phyloP scores from a whole-genome alignment of 371 early-diverging fungal genomes.

The Funneliformis caledonium region DNA sequence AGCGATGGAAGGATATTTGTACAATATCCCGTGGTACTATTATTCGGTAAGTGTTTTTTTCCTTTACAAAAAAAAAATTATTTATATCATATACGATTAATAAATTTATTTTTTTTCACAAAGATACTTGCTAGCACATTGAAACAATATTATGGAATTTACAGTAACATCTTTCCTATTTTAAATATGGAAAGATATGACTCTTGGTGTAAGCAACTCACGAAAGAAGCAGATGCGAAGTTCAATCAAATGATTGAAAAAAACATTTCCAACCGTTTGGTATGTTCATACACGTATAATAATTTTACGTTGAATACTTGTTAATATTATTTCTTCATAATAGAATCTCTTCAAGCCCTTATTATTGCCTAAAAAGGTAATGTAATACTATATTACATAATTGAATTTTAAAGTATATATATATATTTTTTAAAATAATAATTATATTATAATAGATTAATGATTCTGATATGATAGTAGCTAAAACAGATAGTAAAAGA shows the following conservation, averaged over 20 bases:
- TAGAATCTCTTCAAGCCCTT: background rate
- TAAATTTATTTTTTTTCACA: background rate
- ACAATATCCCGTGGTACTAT: constrained; percentile 29
- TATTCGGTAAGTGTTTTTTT: background rate
- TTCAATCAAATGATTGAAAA: background rate
- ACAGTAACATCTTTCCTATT: background rate
- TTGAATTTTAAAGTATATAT: background rate
- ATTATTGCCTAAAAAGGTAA: background rate
- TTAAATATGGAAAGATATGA: constrained; percentile 1
- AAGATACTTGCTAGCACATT: background rate
- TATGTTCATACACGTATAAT: background rate
- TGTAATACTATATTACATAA: background rate
- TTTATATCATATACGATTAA: background rate
- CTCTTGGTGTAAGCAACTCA: background rate
- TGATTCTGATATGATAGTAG: background rate
- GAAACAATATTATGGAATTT: background rate
- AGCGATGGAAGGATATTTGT: background rate
- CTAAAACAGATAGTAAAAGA: background rate
- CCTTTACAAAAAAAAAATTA: background rate
- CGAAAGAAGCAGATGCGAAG: background rate
- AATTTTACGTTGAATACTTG: background rate
- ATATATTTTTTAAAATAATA: background rate
- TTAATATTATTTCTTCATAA: background rate
- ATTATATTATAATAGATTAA: background rate
- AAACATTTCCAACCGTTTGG: background rate